These are phyloP conservation scores for Coemansia biformis DNA, from an alignment of 192 early-diverging fungal genomes.

Conservation along the genomic window DNA sequence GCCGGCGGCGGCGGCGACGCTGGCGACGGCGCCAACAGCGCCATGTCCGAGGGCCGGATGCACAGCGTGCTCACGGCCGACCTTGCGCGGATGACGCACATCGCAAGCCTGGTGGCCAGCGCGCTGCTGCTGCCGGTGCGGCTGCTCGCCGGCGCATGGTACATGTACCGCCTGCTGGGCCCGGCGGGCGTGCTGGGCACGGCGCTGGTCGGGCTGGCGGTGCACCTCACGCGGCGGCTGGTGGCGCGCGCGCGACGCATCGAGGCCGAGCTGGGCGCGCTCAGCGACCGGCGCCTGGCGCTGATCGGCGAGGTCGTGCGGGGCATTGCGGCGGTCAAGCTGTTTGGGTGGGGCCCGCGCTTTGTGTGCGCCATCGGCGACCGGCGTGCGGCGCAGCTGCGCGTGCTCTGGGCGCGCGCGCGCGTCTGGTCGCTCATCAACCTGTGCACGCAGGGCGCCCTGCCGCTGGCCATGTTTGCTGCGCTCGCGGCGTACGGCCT, in stretches of 20 bases:
- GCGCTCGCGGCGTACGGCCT: slow-evolving; percentile 59
- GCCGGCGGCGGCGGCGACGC: slow-evolving; percentile 5
- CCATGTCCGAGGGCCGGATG: slow-evolving; percentile 52
- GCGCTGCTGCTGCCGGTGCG: slow-evolving; percentile 56
- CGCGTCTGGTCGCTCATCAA: slow-evolving; percentile 55
- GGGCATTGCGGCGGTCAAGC: slow-evolving; percentile 85
- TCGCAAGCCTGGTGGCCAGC: slow-evolving; percentile 44
- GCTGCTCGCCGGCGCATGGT: slow-evolving; percentile 58
- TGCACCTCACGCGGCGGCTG: slow-evolving; percentile 50
- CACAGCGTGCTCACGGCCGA: slow-evolving; percentile 68
- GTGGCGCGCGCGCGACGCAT: slow-evolving; percentile 47
- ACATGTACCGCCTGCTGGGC: slow-evolving; percentile 73
- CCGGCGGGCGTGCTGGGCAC: slow-evolving; percentile 73
- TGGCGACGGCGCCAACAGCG: slow-evolving; percentile 9
- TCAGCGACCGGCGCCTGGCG: slow-evolving; percentile 70
- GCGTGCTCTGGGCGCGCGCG: slow-evolving; percentile 41
- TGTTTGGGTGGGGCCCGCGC: slow-evolving; percentile 77
- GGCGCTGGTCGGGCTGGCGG: slow-evolving; percentile 54
- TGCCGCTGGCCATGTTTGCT: slow-evolving; percentile 55
- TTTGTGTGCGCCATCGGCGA: slow-evolving; percentile 68
- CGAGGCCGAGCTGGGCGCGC: slow-evolving; percentile 52
- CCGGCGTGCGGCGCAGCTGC: slow-evolving; percentile 56
- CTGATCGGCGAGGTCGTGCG: slow-evolving; percentile 72
- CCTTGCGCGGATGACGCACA: slow-evolving; percentile 53
- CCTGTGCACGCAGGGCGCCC: slow-evolving; percentile 53